Evolutionary conservation across 73 alveolate genomes (phyloP).

Genomic region (Tetrahymena malaccensis): DNA sequence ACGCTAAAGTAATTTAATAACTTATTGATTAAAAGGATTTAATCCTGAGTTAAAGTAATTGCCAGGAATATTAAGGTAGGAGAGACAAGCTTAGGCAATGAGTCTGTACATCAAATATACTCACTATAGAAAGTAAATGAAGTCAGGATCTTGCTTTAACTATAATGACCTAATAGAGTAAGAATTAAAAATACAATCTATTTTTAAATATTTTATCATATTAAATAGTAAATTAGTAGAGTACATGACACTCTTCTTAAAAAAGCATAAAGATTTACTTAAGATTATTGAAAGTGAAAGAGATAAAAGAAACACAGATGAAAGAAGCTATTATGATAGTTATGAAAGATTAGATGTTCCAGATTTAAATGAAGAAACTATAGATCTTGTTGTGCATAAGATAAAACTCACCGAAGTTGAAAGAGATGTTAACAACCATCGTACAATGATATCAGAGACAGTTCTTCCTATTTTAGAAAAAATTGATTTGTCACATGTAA

Average conservation of each 20-base stretch:
- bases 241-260: background rate
- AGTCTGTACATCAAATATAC: conserved; percentile 9
- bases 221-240: background rate
- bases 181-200: background rate
- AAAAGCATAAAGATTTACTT: background rate
- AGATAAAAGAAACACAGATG: background rate
- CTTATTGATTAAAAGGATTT: background rate
- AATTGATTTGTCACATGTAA: background rate
- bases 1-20: background rate
- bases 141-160: background rate
- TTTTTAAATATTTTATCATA: background rate
- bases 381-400: background rate
- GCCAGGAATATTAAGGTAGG: conserved; percentile 31
- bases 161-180: background rate
- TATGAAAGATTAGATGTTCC: background rate
- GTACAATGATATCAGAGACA: background rate
- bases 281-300: background rate
- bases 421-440: background rate
- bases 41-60: conserved; percentile 2
- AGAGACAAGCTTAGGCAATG: conserved; percentile 37
- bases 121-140: background rate
- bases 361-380: background rate
- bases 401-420: background rate
- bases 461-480: background rate
- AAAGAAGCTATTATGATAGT: background rate